Evolutionary conservation across 768 basidiomycete species (phyloP).

Genomic region (Boletus reticulatus): DNA sequence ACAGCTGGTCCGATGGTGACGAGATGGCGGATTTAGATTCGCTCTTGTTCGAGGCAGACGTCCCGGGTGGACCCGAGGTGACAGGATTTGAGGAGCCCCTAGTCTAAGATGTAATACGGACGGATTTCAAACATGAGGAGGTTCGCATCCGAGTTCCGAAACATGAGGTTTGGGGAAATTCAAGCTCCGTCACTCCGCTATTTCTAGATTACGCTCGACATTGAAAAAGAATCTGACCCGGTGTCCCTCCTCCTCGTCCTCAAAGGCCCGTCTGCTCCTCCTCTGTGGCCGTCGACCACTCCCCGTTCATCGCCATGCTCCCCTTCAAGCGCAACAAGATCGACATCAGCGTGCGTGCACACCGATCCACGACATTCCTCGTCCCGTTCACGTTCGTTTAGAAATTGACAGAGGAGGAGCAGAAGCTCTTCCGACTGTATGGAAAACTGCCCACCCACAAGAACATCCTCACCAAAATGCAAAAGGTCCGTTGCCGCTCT

Average conservation of each 20-base stretch:
- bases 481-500: slow-evolving; percentile 60
- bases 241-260: neutral
- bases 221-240: slow-evolving; percentile 10
- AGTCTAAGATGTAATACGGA: slow-evolving; percentile 6
- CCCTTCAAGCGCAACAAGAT: slow-evolving; percentile 86
- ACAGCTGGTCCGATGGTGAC: slow-evolving; percentile 2
- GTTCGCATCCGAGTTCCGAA: slow-evolving; percentile 26
- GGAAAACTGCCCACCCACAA: slow-evolving; percentile 94
- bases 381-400: slow-evolving; percentile 29
- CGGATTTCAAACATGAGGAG: slow-evolving; percentile 20
- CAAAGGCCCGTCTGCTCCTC: slow-evolving; percentile 26
- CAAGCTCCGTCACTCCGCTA: slow-evolving; percentile 29
- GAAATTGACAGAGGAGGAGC: slow-evolving; percentile 86
- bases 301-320: slow-evolving; percentile 49
- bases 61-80: slow-evolving; percentile 3
- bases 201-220: slow-evolving; percentile 19
- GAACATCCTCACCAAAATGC: slow-evolving; percentile 91
- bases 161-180: slow-evolving; percentile 27
- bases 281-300: slow-evolving; percentile 15
- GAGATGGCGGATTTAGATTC: slow-evolving; percentile 12
- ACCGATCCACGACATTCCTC: neutral
- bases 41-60: slow-evolving; percentile 16
- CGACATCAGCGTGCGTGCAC: slow-evolving; percentile 79
- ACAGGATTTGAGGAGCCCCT: slow-evolving; percentile 1
- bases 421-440: slow-evolving; percentile 91